phyloP scores from a whole-genome alignment of 805 yeast species.

The Sporopachydermia quercuum region DNA sequence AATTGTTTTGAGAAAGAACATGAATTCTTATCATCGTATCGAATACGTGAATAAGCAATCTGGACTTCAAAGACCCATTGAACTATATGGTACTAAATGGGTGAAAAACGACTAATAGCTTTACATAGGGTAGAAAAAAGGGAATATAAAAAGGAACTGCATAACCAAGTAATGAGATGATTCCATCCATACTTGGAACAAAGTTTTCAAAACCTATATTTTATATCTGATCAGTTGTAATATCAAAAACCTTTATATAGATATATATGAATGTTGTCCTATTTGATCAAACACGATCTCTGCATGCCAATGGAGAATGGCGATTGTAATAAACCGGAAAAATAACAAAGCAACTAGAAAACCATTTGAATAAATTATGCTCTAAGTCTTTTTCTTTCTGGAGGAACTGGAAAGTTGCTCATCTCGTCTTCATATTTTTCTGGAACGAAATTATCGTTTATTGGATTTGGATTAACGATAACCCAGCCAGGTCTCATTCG shows the following conservation, averaged over 20 bases:
- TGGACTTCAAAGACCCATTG: constrained; percentile 49
- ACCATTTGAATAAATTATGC: too few relatives aligned
- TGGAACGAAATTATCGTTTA: constrained; percentile 54
- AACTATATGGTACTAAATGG: constrained; percentile 42
- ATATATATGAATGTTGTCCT: not conserved
- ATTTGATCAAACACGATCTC: too few relatives aligned
- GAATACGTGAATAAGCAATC: constrained; percentile 68
- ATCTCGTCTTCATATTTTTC: constrained; percentile 27
- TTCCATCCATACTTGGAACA: constrained; percentile 1
- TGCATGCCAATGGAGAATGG: too few relatives aligned
- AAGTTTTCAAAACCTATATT: constrained; percentile 3
- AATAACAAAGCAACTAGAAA: too few relatives aligned
- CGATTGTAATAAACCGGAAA: too few relatives aligned
- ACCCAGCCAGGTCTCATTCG: constrained; percentile 82
- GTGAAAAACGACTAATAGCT: constrained; percentile 23
- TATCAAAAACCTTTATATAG: not conserved
- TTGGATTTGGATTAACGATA: constrained; percentile 68
- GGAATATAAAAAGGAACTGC: not conserved
- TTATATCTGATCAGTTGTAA: not conserved
- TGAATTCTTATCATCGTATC: constrained; percentile 72
- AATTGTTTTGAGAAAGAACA: constrained; percentile 78
- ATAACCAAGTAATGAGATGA: too few relatives aligned
- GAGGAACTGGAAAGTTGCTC: too few relatives aligned
- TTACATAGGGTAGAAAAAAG: not conserved
- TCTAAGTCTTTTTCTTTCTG: constrained; percentile 5